Evolutionary conservation across 2,329 filamentous ascomycete genomes (phyloP), one percentile per base, ranked within the genome.

Genomic region (Ophiostoma piceae): DNA sequence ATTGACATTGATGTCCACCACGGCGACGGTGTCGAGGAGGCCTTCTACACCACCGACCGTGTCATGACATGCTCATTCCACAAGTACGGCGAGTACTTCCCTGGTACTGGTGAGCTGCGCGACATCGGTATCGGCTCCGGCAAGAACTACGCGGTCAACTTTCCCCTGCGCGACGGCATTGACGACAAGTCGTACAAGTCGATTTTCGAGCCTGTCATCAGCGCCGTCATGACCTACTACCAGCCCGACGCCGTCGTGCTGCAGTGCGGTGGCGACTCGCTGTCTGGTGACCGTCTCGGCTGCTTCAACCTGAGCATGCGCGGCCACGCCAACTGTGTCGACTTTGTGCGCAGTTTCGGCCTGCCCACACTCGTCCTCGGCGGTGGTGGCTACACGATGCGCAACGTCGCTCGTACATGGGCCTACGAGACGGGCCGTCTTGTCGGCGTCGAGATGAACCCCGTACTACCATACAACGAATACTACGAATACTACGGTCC

Each of bases 221-320:
- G 90, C 68, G 88, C 90, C 57, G 92, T 96, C 70, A 92, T 97
- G 82, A 87, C 91, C 70, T 93, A 90, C 76, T 99, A 94, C 82
- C 89, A 90, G 70, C 95, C 95, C 0, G 89, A 93, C 75, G 94
- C 94, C 3, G 94, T 99, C 69, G 95, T 98, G 5, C 85, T 99
- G 3, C 95, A 99, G 79, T 99, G 95, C 76, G 95, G 95, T 69
- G 94, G 94, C 67, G 95, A 99, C 81, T 96, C 91, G 76, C 85
- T 99, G 19, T 96, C 94, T 37, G 94, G 95, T 66, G 95, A 99
- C 79, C 89, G 95, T 47, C 85, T 99, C 0, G 95, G 95, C 68
- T 96, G 94, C 79, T 99, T 99, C 84, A 99, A 98, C 78, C 85
- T 99, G 72, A 98, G 96, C 80, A 97, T 99, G 87, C 89, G 90